Evolutionary conservation across 768 basidiomycete species (phyloP).

Genomic region (Tulasnella sp.): DNA sequence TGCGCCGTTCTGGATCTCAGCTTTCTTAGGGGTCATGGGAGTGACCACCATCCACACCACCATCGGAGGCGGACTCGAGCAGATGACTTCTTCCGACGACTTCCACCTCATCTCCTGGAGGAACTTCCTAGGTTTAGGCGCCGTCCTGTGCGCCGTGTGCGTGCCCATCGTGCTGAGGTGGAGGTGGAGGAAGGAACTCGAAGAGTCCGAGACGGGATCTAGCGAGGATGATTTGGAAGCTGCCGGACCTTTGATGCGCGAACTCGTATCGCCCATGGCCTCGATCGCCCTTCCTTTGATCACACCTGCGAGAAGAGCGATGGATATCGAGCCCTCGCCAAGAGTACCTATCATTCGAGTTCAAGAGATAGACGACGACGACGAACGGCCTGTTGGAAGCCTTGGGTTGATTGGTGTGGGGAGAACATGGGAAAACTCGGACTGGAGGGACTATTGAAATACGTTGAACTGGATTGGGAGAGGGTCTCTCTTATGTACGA

Average conservation of each 20-base stretch:
- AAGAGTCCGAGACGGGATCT: conserved; percentile 14
- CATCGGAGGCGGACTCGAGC: conserved; percentile 77
- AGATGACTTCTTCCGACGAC: conserved; percentile 89
- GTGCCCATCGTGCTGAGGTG: conserved; percentile 84
- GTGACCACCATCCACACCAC: conserved; percentile 89
- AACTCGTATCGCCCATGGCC: not conserved
- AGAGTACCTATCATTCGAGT: not conserved
- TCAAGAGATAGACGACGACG: not conserved
- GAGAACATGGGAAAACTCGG: not conserved
- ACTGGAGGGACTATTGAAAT: not conserved
- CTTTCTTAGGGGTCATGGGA: conserved; percentile 83
- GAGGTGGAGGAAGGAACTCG: conserved; percentile 58
- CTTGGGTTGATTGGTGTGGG: not conserved
- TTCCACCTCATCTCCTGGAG: conserved; percentile 88
- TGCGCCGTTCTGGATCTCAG: conserved; percentile 79
- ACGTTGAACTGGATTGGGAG: not conserved
- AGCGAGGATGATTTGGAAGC: not conserved
- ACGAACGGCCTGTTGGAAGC: not conserved
- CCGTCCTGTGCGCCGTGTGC: conserved; percentile 78
- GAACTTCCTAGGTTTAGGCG: conserved; percentile 75
- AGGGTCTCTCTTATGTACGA: not conserved
- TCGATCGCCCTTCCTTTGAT: not conserved
- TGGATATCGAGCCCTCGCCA: not conserved
- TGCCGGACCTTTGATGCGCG: not conserved
- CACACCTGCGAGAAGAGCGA: not conserved